Percentiles rank a stretch among this genome's conserved stretches.
Conservation (phyloP, 2,329 filamentous ascomycete genomes). For the Neobulgaria alba region DNA sequence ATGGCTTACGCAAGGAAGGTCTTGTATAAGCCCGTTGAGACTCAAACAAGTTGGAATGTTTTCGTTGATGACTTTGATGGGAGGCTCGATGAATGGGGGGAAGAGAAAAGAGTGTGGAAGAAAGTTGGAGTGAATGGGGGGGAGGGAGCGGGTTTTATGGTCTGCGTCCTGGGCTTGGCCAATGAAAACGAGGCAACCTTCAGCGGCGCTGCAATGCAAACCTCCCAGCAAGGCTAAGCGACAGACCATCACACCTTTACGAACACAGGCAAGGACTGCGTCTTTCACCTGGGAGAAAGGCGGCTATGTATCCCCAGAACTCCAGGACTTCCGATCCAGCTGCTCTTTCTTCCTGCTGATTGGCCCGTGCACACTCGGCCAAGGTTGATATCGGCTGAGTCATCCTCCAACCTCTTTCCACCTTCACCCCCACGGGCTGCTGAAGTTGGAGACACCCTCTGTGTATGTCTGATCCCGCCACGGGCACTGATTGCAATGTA, state of each 20-base stretch:
- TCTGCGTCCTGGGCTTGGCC: conserved; percentile 11
- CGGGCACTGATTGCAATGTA: background rate
- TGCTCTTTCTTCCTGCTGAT: background rate
- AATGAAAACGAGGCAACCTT: conserved; percentile 11
- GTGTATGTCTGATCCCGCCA: background rate
- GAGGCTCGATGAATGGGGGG: conserved; percentile 10
- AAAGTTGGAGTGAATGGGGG: conserved; percentile 23
- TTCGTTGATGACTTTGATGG: conserved; percentile 16
- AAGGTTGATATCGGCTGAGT: background rate
- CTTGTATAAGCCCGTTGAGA: conserved; percentile 13
- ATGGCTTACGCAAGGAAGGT: conserved; percentile 21
- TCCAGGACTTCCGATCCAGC: background rate
- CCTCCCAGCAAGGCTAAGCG: conserved; percentile 14
- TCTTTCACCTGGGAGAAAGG: background rate
- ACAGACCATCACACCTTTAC: conserved; percentile 9
- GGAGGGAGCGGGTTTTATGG: conserved; percentile 22
- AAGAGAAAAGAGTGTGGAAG: conserved; percentile 21
- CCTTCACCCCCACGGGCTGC: too few species aligned
- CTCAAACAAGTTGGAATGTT: conserved; percentile 18
- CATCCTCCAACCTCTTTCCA: too few species aligned
- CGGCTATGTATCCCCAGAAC: background rate
- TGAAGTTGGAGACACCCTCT: background rate
- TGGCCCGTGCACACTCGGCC: background rate
- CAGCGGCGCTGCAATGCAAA: conserved; percentile 10
- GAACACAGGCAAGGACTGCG: background rate